A percentile compares a stretch with the other conserved stretches of the same genome.
phyloP scores from a whole-genome alignment of 805 yeast species.

The Metschnikowia gelsemii region DNA sequence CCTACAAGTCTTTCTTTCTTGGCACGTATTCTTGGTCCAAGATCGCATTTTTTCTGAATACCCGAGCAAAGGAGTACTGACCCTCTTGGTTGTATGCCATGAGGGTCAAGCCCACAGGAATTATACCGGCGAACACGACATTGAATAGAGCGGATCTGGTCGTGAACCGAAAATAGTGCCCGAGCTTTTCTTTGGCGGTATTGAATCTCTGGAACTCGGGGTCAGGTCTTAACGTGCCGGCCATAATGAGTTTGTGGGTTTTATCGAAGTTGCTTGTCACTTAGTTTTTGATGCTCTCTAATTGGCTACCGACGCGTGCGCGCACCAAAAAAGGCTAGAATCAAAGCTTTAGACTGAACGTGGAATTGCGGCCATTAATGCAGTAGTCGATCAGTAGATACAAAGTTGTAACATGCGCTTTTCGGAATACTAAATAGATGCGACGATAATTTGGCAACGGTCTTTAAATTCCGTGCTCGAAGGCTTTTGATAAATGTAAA shows the following conservation, averaged over 20 bases:
- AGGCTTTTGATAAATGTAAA: too few relatives aligned
- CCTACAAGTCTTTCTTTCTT: conserved; percentile 44
- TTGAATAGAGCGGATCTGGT: conserved; percentile 38
- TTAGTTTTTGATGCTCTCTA: conserved; percentile 16
- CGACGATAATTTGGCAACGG: too few relatives aligned
- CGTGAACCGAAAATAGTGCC: conserved; percentile 44
- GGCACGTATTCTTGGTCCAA: conserved; percentile 42
- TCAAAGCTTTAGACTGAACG: too few relatives aligned
- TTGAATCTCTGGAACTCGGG: conserved; percentile 43
- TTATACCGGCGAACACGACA: conserved; percentile 36
- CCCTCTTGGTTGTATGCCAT: conserved; percentile 42
- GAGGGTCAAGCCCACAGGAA: conserved; percentile 39
- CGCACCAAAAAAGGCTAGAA: conserved; percentile 17
- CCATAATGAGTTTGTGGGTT: conserved; percentile 28
- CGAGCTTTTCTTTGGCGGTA: conserved; percentile 40
- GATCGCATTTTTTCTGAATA: conserved; percentile 36
- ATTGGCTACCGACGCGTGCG: conserved; percentile 21
- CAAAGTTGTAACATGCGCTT: too few relatives aligned
- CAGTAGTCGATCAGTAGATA: too few relatives aligned
- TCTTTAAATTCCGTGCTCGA: too few relatives aligned
- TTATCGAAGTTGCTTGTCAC: neutral
- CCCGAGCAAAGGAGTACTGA: conserved; percentile 31
- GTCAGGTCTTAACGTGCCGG: conserved; percentile 45
- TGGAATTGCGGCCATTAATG: neutral
- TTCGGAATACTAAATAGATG: too few relatives aligned